These are phyloP conservation scores for Mycena alexandri DNA, from an alignment of 768 basidiomycete species.

Conservation along the genomic window DNA sequence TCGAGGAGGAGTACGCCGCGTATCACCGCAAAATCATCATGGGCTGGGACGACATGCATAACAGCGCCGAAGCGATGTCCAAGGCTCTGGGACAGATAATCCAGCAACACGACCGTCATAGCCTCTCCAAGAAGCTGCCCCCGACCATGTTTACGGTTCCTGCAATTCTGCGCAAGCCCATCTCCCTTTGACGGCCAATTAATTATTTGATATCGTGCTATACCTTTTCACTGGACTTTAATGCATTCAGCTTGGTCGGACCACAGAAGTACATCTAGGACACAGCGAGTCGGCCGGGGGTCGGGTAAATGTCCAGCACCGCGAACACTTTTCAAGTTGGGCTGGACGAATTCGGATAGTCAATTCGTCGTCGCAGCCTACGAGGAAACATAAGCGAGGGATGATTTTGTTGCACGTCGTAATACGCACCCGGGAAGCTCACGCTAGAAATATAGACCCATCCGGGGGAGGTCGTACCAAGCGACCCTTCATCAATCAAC, in stretches of 20 bases:
- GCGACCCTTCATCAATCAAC: constrained; percentile 60
- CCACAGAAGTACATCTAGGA: constrained; percentile 64
- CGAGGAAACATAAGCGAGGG: neutral
- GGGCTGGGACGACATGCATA: constrained; percentile 58
- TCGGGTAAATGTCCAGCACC: constrained; percentile 89
- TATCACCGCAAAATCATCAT: constrained; percentile 55
- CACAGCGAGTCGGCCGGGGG: constrained; percentile 68
- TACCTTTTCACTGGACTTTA: constrained; percentile 10
- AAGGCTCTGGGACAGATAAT: constrained; percentile 53
- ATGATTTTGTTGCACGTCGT: neutral
- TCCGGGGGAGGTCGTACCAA: constrained; percentile 52
- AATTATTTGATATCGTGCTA: constrained; percentile 4
- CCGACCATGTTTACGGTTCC: constrained; percentile 51
- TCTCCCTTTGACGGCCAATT: constrained; percentile 15
- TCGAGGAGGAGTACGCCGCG: constrained; percentile 66
- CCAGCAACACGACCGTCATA: constrained; percentile 62
- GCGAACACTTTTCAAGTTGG: constrained; percentile 78
- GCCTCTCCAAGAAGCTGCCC: constrained; percentile 65
- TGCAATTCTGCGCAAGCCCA: constrained; percentile 24
- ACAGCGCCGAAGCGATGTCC: constrained; percentile 53
- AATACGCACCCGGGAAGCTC: constrained; percentile 58
- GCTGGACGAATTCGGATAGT: constrained; percentile 74
- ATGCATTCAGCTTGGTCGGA: constrained; percentile 31
- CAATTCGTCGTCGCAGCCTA: constrained; percentile 47
- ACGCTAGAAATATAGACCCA: constrained; percentile 67